These are phyloP conservation scores for Gaultheria prostrata DNA, from an alignment of 148 eudicot genomes.

Conservation along the genomic window DNA sequence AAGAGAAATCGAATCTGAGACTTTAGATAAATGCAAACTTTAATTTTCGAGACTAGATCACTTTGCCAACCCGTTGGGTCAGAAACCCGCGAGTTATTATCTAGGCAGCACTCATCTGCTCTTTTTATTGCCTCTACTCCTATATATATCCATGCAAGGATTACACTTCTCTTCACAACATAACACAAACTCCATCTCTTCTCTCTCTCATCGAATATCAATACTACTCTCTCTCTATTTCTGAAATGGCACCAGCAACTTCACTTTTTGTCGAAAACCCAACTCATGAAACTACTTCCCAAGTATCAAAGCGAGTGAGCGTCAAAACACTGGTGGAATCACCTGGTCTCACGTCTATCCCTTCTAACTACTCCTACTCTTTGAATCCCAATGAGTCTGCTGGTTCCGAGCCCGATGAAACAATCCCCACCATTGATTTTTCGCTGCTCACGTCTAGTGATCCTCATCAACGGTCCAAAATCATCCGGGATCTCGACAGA, in stretches of 20 bases:
- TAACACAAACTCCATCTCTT: neutral
- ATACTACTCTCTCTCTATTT: neutral
- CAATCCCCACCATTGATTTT: slow-evolving; percentile 1
- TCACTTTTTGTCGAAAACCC: neutral
- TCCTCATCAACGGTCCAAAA: neutral
- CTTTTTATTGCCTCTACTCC: neutral
- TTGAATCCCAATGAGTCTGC: neutral
- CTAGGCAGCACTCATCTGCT: no score
- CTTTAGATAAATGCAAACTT: no score
- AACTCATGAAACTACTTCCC: neutral
- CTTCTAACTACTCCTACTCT: no score
- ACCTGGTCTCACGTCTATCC: no score
- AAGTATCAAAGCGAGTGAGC: no score
- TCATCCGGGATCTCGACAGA: slow-evolving; percentile 13
- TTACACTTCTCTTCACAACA: neutral
- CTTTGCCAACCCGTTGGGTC: no score
- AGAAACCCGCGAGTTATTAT: no score
- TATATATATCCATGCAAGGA: neutral
- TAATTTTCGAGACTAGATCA: no score
- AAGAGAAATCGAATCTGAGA: no score
- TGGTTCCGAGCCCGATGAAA: neutral
- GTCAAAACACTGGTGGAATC: no score
- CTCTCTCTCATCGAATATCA: neutral
- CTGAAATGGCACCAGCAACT: neutral
- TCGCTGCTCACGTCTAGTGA: neutral